Conservation (phyloP, 2,329 filamentous ascomycete genomes). For the Didymella pomorum region DNA sequence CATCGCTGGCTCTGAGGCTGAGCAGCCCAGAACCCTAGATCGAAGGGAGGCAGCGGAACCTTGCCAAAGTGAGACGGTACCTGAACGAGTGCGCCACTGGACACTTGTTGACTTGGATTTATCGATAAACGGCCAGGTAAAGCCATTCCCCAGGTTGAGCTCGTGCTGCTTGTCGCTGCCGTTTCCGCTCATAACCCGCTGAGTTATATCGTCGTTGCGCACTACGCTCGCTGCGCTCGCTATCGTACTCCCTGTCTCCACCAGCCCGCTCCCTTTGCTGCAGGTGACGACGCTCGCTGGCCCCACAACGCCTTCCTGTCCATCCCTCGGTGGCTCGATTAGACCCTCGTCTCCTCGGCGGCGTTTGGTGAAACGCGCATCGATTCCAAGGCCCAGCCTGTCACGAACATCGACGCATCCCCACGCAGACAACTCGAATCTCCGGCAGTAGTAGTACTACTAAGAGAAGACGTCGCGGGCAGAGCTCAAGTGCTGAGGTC, state of each 20-base stretch:
- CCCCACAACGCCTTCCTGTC: constrained; percentile 17
- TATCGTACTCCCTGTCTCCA: background rate
- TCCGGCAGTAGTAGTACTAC: constrained; percentile 3
- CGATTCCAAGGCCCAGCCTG: constrained; percentile 20
- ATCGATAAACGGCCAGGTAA: no score
- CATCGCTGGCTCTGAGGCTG: no score
- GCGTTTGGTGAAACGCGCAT: constrained; percentile 22
- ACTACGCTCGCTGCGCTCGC: no score
- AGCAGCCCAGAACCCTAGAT: no score
- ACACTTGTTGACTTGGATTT: constrained; percentile 14
- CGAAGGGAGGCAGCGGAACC: constrained; percentile 8
- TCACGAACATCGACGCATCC: constrained; percentile 10
- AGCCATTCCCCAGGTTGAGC: background rate
- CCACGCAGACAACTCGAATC: constrained; percentile 1
- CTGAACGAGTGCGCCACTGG: constrained; percentile 15
- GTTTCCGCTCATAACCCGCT: no score
- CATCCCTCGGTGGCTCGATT: constrained; percentile 1
- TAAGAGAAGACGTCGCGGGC: constrained; percentile 12
- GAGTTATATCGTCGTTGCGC: no score
- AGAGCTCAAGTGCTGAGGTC: constrained; percentile 23
- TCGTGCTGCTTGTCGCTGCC: background rate
- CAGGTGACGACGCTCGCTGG: constrained; percentile 12
- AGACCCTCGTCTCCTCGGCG: background rate
- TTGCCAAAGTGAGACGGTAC: constrained; percentile 15
- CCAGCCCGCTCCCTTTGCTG: constrained; percentile 5